These are phyloP conservation scores for Fusarium succisae DNA, from an alignment of 2,329 filamentous ascomycete genomes.

Conservation along the genomic window DNA sequence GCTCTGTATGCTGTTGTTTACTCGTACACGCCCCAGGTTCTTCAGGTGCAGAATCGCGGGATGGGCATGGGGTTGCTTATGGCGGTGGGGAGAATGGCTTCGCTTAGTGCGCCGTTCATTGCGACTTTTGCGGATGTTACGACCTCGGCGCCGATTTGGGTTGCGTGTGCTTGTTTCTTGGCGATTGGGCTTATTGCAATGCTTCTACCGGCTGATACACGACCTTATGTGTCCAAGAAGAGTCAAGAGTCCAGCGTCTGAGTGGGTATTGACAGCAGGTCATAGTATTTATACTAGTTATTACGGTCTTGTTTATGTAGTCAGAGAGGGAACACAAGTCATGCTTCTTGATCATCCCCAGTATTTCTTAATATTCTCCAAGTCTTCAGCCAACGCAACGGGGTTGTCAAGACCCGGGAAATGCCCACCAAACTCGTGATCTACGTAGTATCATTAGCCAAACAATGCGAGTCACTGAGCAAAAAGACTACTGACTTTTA, in stretches of 20 bases:
- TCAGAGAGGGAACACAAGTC: too few species aligned
- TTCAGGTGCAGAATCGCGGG: background rate
- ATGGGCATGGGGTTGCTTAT: background rate
- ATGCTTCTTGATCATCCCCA: background rate
- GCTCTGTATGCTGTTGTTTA: background rate
- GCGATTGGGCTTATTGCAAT: background rate
- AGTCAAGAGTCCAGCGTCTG: accelerated
- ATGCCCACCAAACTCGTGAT: background rate
- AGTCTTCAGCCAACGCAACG: background rate
- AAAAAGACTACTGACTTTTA: background rate
- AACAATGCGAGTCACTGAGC: accelerated
- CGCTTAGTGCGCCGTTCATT: background rate
- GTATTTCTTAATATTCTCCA: background rate
- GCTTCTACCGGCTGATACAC: background rate
- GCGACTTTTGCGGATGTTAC: background rate
- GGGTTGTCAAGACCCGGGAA: background rate
- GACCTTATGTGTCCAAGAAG: background rate
- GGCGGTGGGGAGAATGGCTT: background rate
- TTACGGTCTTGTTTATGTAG: too few species aligned
- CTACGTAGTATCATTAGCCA: background rate
- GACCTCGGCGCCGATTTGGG: background rate
- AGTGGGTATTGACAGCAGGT: too few species aligned
- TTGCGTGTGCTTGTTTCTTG: background rate
- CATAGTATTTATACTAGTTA: too few species aligned
- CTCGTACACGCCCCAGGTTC: background rate